phyloP scores from a whole-genome alignment of 352 stramenopile species.

The Globisporangium middletonii region DNA sequence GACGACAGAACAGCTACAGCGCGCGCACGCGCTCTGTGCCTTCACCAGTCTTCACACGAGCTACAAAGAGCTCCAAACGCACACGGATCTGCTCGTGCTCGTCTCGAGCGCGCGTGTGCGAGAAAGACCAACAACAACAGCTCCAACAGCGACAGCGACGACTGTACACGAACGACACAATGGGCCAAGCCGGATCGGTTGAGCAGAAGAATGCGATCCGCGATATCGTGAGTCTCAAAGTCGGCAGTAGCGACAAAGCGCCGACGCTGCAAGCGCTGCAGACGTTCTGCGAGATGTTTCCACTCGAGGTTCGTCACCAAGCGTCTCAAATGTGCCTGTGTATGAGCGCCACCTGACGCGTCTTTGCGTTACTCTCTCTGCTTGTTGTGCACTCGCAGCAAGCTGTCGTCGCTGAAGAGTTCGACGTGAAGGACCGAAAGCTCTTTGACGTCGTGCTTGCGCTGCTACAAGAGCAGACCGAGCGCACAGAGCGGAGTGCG shows the following conservation, averaged over 20 bases:
- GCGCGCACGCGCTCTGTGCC: too few relatives aligned
- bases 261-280: slow-evolving; percentile 48
- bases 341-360: not conserved
- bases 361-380: not conserved
- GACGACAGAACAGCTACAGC: too few relatives aligned
- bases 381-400: slow-evolving; percentile 12
- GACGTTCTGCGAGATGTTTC: slow-evolving; percentile 76
- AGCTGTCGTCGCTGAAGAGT: slow-evolving; percentile 18
- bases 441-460: slow-evolving; percentile 70
- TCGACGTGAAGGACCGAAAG: slow-evolving; percentile 73
- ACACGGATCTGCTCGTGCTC: too few relatives aligned
- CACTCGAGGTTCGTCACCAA: slow-evolving; percentile 34
- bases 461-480: slow-evolving; percentile 61
- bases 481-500: slow-evolving; percentile 42
- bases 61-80: too few relatives aligned
- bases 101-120: too few relatives aligned
- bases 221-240: slow-evolving; percentile 58
- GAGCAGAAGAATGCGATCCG: slow-evolving; percentile 79
- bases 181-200: slow-evolving; percentile 74
- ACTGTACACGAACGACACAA: slow-evolving; percentile 9
- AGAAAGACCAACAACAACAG: too few relatives aligned
- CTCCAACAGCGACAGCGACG: too few relatives aligned
- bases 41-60: too few relatives aligned
- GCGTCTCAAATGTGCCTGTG: not conserved
- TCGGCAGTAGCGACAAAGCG: slow-evolving; percentile 27